phyloP scores from a whole-genome alignment of 345 rosid genomes.

The Corchorus capsularis region DNA sequence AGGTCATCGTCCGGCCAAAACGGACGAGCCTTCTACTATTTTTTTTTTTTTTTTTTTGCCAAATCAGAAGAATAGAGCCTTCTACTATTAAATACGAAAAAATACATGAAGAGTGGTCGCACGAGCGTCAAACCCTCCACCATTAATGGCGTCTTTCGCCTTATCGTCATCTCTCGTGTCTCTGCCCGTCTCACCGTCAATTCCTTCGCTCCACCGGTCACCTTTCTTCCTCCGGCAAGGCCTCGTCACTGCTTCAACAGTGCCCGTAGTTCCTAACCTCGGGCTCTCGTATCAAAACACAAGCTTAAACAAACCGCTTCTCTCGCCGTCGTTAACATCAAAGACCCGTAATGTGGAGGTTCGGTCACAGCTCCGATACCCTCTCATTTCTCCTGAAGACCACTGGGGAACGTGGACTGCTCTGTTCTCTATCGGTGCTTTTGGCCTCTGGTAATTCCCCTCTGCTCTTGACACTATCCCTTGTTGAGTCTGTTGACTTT shows the following conservation, averaged over 20 bases:
- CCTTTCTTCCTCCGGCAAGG: not conserved
- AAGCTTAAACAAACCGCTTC: slow-evolving; percentile 29
- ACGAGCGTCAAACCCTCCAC: not conserved
- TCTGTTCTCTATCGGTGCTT: slow-evolving; percentile 72
- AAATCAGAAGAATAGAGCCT: too few relatives aligned
- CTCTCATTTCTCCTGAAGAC: slow-evolving; percentile 71
- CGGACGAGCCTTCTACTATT: not conserved
- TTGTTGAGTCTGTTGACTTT: not conserved
- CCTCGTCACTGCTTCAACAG: not conserved
- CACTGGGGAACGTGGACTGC: slow-evolving; percentile 89
- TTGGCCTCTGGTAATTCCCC: slow-evolving; percentile 71
- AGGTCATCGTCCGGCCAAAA: not conserved
- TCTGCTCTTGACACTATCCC: not conserved
- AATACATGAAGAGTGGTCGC: not conserved
- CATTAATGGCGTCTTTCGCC: slow-evolving; percentile 9
- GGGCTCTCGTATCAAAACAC: slow-evolving; percentile 5
- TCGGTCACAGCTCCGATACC: slow-evolving; percentile 55
- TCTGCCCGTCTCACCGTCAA: not conserved
- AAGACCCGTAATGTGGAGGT: slow-evolving; percentile 31
- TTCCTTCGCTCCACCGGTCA: not conserved
- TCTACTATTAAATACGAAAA: not conserved
- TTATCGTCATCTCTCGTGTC: not conserved
- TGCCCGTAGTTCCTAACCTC: not conserved
- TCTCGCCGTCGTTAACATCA: slow-evolving; percentile 25
- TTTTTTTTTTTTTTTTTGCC: too few relatives aligned